Conservation (phyloP, 2,329 filamentous ascomycete species). For the Aspergillus hiratsukae region DNA sequence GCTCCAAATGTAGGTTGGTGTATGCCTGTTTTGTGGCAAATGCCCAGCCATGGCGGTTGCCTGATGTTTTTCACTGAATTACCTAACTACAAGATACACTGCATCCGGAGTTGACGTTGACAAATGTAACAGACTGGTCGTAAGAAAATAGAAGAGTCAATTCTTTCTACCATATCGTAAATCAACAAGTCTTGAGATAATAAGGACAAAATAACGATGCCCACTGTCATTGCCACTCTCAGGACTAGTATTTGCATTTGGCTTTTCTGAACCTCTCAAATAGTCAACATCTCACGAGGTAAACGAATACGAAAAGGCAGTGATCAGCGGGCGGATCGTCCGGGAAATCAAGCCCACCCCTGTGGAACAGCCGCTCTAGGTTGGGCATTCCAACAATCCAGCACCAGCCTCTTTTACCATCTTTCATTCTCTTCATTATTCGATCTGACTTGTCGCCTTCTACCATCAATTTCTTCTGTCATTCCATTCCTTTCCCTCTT, state of each 20-base stretch:
- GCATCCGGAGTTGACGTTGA: no score
- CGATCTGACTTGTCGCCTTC: neutral
- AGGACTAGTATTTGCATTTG: neutral
- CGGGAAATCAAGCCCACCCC: conserved; percentile 16
- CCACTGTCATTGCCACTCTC: neutral
- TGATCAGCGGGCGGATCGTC: conserved; percentile 22
- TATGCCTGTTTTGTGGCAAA: neutral
- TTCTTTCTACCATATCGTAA: neutral
- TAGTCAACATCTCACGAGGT: no score
- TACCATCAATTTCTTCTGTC: conserved; percentile 2
- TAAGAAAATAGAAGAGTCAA: neutral
- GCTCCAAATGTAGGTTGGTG: neutral
- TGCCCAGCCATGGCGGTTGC: neutral
- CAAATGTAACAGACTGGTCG: neutral
- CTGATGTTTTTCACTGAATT: neutral
- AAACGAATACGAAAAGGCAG: conserved; percentile 10
- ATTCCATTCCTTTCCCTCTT: conserved; percentile 7
- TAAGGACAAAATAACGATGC: neutral
- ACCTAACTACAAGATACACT: neutral
- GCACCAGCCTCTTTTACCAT: conserved; percentile 12
- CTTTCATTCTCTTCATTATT: neutral
- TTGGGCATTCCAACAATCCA: neutral
- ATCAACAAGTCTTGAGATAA: neutral
- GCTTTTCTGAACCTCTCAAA: no score
- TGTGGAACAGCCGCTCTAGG: conserved; percentile 4